phyloP scores from a whole-genome alignment of 805 yeast species.

The Sugiyamaella smithiae region DNA sequence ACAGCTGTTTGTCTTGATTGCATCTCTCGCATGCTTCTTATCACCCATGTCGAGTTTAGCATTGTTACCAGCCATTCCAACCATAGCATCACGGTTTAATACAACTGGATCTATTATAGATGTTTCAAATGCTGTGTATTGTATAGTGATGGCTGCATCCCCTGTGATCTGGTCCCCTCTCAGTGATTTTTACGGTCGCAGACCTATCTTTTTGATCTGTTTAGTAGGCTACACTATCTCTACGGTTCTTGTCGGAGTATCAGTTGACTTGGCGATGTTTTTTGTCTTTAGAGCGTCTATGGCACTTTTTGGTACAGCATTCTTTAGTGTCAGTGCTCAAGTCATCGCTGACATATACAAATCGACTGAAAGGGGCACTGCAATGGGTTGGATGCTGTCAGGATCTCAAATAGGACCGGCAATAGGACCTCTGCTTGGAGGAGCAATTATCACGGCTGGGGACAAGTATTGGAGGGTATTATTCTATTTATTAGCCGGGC shows the following conservation, averaged over 20 bases:
- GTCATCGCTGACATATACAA: constrained; percentile 50
- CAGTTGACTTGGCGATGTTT: constrained; percentile 54
- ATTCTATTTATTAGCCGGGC: constrained; percentile 48
- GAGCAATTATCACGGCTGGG: constrained; percentile 48
- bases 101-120: constrained; percentile 49
- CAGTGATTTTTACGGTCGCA: constrained; percentile 53
- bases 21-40: constrained; percentile 11
- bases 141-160: constrained; percentile 50
- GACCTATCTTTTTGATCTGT: constrained; percentile 44
- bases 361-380: constrained; percentile 51
- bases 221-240: constrained; percentile 33
- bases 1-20: constrained; percentile 9
- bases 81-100: constrained; percentile 44
- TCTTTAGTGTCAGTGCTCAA: constrained; percentile 52
- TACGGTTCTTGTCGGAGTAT: constrained; percentile 42
- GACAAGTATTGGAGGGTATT: constrained; percentile 48
- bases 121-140: constrained; percentile 49
- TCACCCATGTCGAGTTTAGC: constrained; percentile 15
- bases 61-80: constrained; percentile 52
- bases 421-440: constrained; percentile 53
- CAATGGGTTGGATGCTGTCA: constrained; percentile 47
- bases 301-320: constrained; percentile 56
- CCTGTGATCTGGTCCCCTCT: constrained; percentile 51
- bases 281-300: constrained; percentile 48
- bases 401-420: constrained; percentile 57